phyloP scores from a whole-genome alignment of 1,284 basidiomycete genomes.

The Pterulicium gracile region DNA sequence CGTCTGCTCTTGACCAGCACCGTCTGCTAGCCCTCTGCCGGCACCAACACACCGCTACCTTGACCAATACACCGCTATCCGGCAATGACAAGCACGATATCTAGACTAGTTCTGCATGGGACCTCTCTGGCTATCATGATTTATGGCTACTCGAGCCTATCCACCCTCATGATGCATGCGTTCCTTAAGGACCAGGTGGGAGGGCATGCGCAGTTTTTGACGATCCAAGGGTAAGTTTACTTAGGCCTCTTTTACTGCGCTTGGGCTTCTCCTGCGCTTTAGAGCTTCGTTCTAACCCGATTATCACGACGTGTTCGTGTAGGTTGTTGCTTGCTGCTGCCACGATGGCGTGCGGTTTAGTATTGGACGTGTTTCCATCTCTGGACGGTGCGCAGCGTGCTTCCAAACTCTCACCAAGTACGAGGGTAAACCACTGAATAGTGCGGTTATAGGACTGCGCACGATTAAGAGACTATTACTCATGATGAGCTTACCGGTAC shows the following conservation, averaged over 20 bases:
- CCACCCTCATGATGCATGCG: constrained; percentile 21
- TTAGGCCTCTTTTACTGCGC: not conserved
- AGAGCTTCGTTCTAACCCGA: constrained; percentile 13
- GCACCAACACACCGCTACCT: too few relatives aligned
- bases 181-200: constrained; percentile 40
- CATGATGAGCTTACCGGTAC: constrained; percentile 52
- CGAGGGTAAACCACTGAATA: constrained; percentile 3
- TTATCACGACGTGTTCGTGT: constrained; percentile 41
- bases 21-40: not conserved
- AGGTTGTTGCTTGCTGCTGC: constrained; percentile 11
- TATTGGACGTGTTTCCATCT: constrained; percentile 39
- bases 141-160: constrained; percentile 33
- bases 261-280: not conserved
- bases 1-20: not conserved
- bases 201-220: constrained; percentile 63
- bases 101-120: constrained; percentile 26
- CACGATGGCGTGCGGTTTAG: constrained; percentile 19
- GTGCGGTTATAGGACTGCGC: constrained; percentile 23
- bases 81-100: constrained; percentile 2
- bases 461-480: constrained; percentile 43
- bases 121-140: constrained; percentile 31
- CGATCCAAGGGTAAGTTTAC: constrained; percentile 57
- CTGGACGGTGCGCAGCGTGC: constrained; percentile 17
- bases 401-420: not conserved
- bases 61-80: too few relatives aligned